Percentiles rank a stretch among this genome's conserved stretches.
phyloP scores from a whole-genome alignment of 257 asterid species.

The Leonotis leonurus region DNA sequence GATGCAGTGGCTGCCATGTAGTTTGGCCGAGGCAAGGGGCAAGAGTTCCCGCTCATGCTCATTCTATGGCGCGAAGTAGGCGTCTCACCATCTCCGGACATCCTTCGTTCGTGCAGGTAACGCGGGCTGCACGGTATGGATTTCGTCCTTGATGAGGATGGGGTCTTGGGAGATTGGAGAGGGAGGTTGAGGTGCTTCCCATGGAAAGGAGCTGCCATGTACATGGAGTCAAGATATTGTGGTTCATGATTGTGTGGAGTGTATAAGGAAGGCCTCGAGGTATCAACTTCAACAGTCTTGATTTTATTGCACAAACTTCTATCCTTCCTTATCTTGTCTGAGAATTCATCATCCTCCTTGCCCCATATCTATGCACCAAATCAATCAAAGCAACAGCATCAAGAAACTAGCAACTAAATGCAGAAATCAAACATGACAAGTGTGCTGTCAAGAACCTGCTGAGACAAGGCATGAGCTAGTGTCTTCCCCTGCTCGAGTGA shows the following conservation, averaged over 20 bases:
- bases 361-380: conserved; percentile 33
- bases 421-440: neutral
- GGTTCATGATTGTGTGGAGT: conserved; percentile 5
- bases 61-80: conserved; percentile 31
- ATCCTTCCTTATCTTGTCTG: conserved; percentile 19
- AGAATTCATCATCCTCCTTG: conserved; percentile 22
- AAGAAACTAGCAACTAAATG: neutral
- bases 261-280: conserved; percentile 25
- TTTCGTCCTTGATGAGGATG: conserved; percentile 30
- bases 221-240: conserved; percentile 5
- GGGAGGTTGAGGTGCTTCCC: conserved; percentile 9
- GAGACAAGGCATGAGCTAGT: conserved; percentile 58
- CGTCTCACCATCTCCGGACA: conserved; percentile 23
- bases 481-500: conserved; percentile 40
- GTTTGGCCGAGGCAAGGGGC: conserved; percentile 33
- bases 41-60: conserved; percentile 28
- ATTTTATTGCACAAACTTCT: conserved; percentile 30
- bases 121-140: conserved; percentile 37
- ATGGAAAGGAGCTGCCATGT: conserved; percentile 24
- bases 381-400: neutral
- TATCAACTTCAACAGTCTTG: conserved; percentile 47
- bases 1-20: conserved; percentile 80
- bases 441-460: conserved; percentile 31
- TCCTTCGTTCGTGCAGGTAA: conserved; percentile 10
- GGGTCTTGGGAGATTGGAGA: conserved; percentile 27